Base-by-base conservation (phyloP, 2,329 filamentous ascomycete genomes). In the Purpureocillium lavendulum region DNA sequence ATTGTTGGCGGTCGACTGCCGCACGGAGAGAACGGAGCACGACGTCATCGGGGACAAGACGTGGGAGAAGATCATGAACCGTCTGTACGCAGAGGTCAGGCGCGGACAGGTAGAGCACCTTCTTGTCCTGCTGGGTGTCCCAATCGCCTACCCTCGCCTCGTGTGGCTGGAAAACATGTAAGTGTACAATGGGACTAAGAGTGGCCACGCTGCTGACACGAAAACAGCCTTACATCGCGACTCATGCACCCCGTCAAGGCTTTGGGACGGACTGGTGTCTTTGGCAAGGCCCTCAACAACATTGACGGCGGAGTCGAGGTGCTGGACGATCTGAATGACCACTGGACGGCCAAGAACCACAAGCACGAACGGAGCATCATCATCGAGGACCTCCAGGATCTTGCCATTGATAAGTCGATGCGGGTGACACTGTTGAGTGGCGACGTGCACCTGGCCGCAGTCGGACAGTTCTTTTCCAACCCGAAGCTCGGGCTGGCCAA, bases 291-390 rank as follows among this genome's bases (percentile, higher is more conserved):
- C 33, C 70, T 94, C 30, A 95, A 95, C 65, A 84, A 84, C 49
- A 89, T 95, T 50, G 89, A 96, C 54, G 88, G 87, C 16, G 87
- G 87, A 14, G 84, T 92, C 6, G 92, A 97, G 60, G 85, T 97
- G 12, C 69, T 94, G 21, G 89, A 95, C 56, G 88, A 94, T 52
- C 66, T 95, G 9, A 90, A 96, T 56, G 92, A 97, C 59, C 90
- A 98, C 57, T 98, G 92, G 92, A 96, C 90, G 1, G 87, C 90
- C 30, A 94, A 87, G 57, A 86, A 88, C 55, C 89, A 97, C 66
- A 98, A 97, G 58, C 73, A 79, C 18, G 92, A 98, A 62, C 80
- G 92, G 37, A 86, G 82, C 45, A 83, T 86, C 60, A 72, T 97
- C 45, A 78, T 98, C 31, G 84, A 92, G 56, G 88, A 96, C 52